Evolutionary conservation across 1,284 basidiomycete species (phyloP).

Genomic region (Microbotryum saponariae): DNA sequence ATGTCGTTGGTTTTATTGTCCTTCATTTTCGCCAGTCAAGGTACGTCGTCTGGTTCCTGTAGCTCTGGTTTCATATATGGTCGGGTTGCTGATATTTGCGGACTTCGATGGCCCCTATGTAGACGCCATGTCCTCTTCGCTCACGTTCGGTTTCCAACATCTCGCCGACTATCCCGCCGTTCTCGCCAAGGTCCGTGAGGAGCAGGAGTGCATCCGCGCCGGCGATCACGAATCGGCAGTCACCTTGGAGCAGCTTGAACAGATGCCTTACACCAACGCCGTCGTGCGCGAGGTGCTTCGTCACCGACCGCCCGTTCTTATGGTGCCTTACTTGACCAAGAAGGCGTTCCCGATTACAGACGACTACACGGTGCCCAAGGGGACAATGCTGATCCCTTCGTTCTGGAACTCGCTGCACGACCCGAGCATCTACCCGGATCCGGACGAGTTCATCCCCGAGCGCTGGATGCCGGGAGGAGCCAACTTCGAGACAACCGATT

Average conservation of each 20-base stretch:
- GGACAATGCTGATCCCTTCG: slow-evolving; percentile 94
- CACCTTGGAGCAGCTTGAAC: slow-evolving; percentile 79
- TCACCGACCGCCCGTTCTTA: slow-evolving; percentile 41
- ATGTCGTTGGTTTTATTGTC: slow-evolving; percentile 87
- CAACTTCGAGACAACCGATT: slow-evolving; percentile 57
- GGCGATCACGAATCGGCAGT: slow-evolving; percentile 72
- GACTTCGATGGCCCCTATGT: not conserved
- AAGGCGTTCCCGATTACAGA: slow-evolving; percentile 84
- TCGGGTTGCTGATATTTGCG: not conserved
- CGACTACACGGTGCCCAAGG: slow-evolving; percentile 83
- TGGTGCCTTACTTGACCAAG: slow-evolving; percentile 85
- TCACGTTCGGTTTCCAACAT: slow-evolving; percentile 94
- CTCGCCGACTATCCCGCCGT: slow-evolving; percentile 86
- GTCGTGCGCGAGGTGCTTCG: slow-evolving; percentile 89
- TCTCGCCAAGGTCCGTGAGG: slow-evolving; percentile 79
- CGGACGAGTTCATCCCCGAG: slow-evolving; percentile 76
- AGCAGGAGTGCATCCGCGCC: slow-evolving; percentile 76
- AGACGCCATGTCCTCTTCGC: slow-evolving; percentile 77
- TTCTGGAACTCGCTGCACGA: slow-evolving; percentile 89
- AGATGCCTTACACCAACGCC: slow-evolving; percentile 87
- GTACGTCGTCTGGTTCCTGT: slow-evolving; percentile 14
- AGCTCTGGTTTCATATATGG: not conserved
- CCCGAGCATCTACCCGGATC: slow-evolving; percentile 75
- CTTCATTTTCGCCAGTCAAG: slow-evolving; percentile 92
- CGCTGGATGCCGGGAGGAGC: slow-evolving; percentile 82